Evolutionary conservation across 1,284 basidiomycete species (phyloP).

Genomic region (Ganoderma lingzhi): DNA sequence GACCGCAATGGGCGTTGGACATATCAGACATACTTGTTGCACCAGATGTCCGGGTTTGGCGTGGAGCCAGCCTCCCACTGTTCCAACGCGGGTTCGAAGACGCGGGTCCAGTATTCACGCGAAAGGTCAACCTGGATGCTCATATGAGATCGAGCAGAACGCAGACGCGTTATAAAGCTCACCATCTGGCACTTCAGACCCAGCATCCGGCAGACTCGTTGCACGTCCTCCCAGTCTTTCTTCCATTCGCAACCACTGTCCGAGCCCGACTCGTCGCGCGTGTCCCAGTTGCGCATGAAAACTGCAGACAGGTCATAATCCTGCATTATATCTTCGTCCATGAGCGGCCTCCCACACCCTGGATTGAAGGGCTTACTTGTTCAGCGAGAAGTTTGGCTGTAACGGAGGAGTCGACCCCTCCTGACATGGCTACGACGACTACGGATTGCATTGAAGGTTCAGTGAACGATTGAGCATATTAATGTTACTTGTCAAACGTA

Average conservation of each 20-base stretch:
- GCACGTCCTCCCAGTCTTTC: slow-evolving; percentile 93
- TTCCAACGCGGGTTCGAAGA: slow-evolving; percentile 85
- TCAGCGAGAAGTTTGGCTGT: slow-evolving; percentile 79
- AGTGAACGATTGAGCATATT: background rate
- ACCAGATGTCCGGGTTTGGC: slow-evolving; percentile 95
- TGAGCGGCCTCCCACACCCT: background rate
- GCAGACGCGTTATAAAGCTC: slow-evolving; percentile 25
- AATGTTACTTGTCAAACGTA: slow-evolving; percentile 16
- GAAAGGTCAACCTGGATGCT: slow-evolving; percentile 78
- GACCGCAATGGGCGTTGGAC: background rate
- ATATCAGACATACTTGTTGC: slow-evolving; percentile 72
- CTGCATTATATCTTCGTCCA: slow-evolving; percentile 43
- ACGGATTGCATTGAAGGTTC: background rate
- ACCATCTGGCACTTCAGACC: slow-evolving; percentile 78
- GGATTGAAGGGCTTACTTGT: slow-evolving; percentile 50
- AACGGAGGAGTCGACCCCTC: slow-evolving; percentile 95
- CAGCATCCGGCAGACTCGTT: slow-evolving; percentile 74
- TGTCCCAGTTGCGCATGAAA: slow-evolving; percentile 98
- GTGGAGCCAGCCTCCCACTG: slow-evolving; percentile 83
- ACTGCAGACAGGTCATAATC: slow-evolving; percentile 87
- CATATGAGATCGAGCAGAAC: background rate
- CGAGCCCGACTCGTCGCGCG: slow-evolving; percentile 71
- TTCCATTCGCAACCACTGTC: slow-evolving; percentile 94
- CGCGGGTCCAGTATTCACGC: slow-evolving; percentile 87
- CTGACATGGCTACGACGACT: slow-evolving; percentile 95